Conservation (phyloP, 768 basidiomycete genomes). For the Leccinum disarticulatum region DNA sequence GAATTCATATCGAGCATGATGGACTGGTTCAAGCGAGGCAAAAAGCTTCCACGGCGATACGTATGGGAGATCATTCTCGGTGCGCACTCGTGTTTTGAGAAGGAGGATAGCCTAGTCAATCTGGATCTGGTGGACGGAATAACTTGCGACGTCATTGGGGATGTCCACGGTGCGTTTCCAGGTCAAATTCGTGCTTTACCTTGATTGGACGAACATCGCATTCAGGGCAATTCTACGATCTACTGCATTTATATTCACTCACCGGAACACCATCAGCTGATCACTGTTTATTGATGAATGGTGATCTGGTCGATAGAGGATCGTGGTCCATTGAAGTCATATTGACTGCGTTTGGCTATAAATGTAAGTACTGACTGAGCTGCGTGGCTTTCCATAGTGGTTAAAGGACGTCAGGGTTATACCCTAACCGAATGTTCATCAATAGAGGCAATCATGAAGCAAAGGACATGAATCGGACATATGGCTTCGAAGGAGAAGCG, state of each 20-base stretch:
- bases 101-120: conserved; percentile 81
- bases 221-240: conserved; percentile 91
- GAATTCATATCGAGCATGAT: conserved; percentile 87
- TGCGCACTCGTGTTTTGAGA: conserved; percentile 69
- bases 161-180: conserved; percentile 75
- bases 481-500: conserved; percentile 94
- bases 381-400: conserved; percentile 2
- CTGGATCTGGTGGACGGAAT: conserved; percentile 72
- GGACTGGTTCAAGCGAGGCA: conserved; percentile 91
- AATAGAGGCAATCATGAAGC: conserved; percentile 98
- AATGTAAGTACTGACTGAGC: conserved; percentile 56
- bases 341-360: conserved; percentile 89
- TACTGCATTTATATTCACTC: conserved; percentile 81
- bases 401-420: conserved; percentile 66
- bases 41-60: conserved; percentile 83
- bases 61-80: conserved; percentile 96
- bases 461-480: conserved; percentile 94
- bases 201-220: conserved; percentile 5
- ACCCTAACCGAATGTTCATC: conserved; percentile 85
- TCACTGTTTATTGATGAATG: conserved; percentile 90
- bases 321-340: conserved; percentile 95
- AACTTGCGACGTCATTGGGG: conserved; percentile 92
- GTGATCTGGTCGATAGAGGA: conserved; percentile 97
- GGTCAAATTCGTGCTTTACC: not conserved
- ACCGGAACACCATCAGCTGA: conserved; percentile 83